phyloP scores from a whole-genome alignment of 73 alveolate species.

The Urostyla sp. region DNA sequence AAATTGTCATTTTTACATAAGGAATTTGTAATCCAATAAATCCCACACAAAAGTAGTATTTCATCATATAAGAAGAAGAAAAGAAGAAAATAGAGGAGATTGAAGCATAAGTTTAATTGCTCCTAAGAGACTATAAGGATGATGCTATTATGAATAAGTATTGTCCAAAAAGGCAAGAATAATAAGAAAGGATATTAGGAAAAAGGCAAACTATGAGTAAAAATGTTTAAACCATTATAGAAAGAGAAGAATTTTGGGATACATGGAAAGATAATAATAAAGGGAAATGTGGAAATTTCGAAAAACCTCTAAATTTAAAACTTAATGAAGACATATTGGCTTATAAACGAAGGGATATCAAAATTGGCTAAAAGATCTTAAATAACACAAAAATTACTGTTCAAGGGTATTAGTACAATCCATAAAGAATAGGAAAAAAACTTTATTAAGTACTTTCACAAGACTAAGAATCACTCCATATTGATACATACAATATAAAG shows the following conservation, averaged over 20 bases:
- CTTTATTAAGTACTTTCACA: no score
- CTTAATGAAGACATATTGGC: no score
- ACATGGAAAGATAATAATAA: slow-evolving; percentile 49
- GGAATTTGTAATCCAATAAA: slow-evolving; percentile 24
- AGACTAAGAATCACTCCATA: no score
- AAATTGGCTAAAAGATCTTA: no score
- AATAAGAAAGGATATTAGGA: background rate
- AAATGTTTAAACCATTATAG: background rate
- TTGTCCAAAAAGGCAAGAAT: background rate
- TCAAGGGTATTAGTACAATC: no score
- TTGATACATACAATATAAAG: no score
- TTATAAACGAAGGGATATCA: no score
- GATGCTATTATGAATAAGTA: background rate
- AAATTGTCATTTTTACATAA: slow-evolving; percentile 35
- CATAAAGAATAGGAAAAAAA: no score
- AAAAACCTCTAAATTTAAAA: no score
- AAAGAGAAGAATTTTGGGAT: slow-evolving; percentile 29
- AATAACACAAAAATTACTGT: no score
- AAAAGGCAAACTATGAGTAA: slow-evolving; percentile 13
- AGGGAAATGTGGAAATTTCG: slow-evolving; percentile 45
- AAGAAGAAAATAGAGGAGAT: slow-evolving; percentile 6
- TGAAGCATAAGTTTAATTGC: slow-evolving; percentile 1
- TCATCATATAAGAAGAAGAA: slow-evolving; percentile 49
- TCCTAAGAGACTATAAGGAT: background rate
- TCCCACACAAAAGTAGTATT: slow-evolving; percentile 18